phyloP scores from a whole-genome alignment of 352 stramenopile genomes.

The Globisporangium spiculum region DNA sequence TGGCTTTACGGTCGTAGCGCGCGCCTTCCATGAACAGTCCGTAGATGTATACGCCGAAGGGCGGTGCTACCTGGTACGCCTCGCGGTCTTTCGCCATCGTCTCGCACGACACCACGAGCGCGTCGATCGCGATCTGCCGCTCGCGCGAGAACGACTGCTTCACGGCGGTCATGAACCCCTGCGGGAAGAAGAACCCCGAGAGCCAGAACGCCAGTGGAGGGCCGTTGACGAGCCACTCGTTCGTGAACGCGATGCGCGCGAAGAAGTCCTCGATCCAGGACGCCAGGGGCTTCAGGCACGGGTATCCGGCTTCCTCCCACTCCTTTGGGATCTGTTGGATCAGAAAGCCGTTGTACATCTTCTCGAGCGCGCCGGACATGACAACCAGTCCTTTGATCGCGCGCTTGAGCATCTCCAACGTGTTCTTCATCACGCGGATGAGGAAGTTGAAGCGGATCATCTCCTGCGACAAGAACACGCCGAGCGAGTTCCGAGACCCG shows the following conservation, averaged over 20 bases:
- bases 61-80: conserved; percentile 47
- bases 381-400: conserved; percentile 90
- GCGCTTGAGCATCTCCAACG: conserved; percentile 84
- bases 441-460: conserved; percentile 90
- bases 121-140: conserved; percentile 91
- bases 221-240: conserved; percentile 80
- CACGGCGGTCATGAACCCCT: conserved; percentile 94
- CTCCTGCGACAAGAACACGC: conserved; percentile 91
- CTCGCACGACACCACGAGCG: conserved; percentile 82
- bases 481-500: conserved; percentile 91
- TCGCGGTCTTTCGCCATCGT: conserved; percentile 78
- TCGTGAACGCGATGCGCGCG: conserved; percentile 77
- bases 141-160: conserved; percentile 92
- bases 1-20: conserved; percentile 74
- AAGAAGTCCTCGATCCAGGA: conserved; percentile 94
- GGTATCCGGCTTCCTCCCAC: conserved; percentile 90
- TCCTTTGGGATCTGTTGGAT: conserved; percentile 86
- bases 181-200: conserved; percentile 95
- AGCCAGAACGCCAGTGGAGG: conserved; percentile 88
- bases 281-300: conserved; percentile 89
- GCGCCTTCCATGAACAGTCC: conserved; percentile 95
- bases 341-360: conserved; percentile 92
- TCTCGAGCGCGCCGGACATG: conserved; percentile 88
- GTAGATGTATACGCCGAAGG: conserved; percentile 92
- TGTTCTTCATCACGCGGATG: conserved; percentile 82